Evolutionary conservation across 371 early-diverging fungal genomes (phyloP), one percentile per base, ranked within the genome.

Genomic region (Syncephalis plumigaleata): DNA sequence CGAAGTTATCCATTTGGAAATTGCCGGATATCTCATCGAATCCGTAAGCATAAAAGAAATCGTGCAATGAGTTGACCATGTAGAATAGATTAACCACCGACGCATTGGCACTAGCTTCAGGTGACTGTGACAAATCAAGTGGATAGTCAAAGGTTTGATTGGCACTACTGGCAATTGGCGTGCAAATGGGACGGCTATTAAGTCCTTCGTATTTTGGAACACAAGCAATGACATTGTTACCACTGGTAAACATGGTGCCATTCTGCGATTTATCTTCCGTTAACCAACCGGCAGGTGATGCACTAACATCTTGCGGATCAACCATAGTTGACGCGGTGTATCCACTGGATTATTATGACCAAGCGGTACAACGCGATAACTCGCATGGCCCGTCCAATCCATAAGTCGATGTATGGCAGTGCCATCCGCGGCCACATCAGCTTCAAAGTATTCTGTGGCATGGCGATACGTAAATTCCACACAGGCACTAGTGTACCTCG

Each of bases 11-110:
- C 57, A 84, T 75, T 66, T 95, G 96, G 68, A 95, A 95, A 65
- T 95, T 95, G 25, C 96, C 96, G n/a, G 90, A 64, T 47, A 73
- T 70, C 60, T 95, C 96, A 57, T 81, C 78, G 59, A 93, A 95
- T 0, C 96, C 96, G 53, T 91, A 93, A 42, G 75, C 66, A 61
- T 87, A 79, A 58, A 77, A 76, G 59, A 87, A 57, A 52, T 87
- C 88, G 63, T 87, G 88, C 43, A 63, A 62, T 48, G 63, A 73
- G 61, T 94, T 94, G 63, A 81, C 84, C 75, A 80, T 81, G 65
- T 92, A 95, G 57, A 95, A 95, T 42, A 91, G 59, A 62, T 95
- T 91, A 49, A 87, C 79, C 25, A 91, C 72, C 0, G 93, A 82
- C 0, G 87, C 87, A 54, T 93, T 84, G 39, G 83, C 57, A 55